Base-by-base conservation (phyloP, 2,329 filamentous ascomycete species). In the Pseudocercospora pini-densiflorae region DNA sequence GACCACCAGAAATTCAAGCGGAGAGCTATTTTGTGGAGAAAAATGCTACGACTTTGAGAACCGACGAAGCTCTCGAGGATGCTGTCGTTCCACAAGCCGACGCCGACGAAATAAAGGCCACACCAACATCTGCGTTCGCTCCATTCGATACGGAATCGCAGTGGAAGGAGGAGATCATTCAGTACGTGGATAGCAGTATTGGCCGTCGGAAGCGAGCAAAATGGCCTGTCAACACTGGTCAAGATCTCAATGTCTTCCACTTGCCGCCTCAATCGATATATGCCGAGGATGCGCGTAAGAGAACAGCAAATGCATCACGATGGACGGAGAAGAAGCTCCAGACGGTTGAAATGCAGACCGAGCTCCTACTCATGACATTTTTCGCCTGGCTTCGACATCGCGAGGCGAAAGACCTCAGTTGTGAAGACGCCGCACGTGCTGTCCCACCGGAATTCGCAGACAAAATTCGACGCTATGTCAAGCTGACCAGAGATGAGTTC, bases 251-350 rank as follows among this genome's bases (percentile, higher is more conserved):
- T 19, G 47, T 43, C 29, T 45, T 55, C 9, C 58, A 64, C 23
- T 24, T 83, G 24, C 78, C 82, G 7, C 82, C 82, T 2, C 80
- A 84, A 61, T 84, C 82, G 2, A 71, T 83, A 27, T 84, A 82
- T 74, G 79, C 82, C 2, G 62, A 72, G 0, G 74, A 78, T n/a
- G 19, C 61, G 8, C 61, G 72, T 14, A 79, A 79, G 16, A 57
- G 67, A 40, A 76, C 73, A 19, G 76, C 77, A 0, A 68, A 77
- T 33, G 66, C 72, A 9, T 75, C 68, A 43, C 71, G 76, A 40
- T 80, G 79, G 70, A 76, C 74, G 0, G 75, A 77, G 63, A 83
- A 83, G 70, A 84, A 84, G 72, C 60, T 82, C 54, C 76, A 78
- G 45, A 76, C 76, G 31, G 77, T 80, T 33, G 79, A 82, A 61